Conservation (phyloP, 495 filamentous ascomycete genomes). For the Xylaria scruposa region DNA sequence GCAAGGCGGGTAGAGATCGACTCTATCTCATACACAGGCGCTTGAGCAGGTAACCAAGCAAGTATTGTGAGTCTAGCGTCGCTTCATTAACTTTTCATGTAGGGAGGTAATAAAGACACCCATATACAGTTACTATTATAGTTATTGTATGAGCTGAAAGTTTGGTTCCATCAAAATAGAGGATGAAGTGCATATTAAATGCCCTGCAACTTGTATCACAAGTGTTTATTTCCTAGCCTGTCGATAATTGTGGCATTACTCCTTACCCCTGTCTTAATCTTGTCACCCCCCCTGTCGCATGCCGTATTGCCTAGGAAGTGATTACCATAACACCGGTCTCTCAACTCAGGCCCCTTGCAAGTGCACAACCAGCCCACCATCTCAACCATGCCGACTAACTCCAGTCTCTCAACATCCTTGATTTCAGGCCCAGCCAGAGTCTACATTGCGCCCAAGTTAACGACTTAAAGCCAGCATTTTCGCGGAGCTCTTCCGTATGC, state of each 20-base stretch:
- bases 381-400: slow-evolving; percentile 11
- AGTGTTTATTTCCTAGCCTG: slow-evolving; percentile 14
- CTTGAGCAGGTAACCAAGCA: not conserved
- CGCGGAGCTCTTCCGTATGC: slow-evolving; percentile 19
- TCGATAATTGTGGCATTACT: slow-evolving; percentile 22
- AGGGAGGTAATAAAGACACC: not conserved
- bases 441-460: not conserved
- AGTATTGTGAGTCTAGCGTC: not conserved
- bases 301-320: slow-evolving; percentile 13
- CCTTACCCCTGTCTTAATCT: slow-evolving; percentile 22
- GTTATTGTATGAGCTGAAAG: slow-evolving; percentile 12
- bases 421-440: not conserved
- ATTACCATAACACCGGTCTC: slow-evolving; percentile 21
- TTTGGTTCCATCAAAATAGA: not conserved
- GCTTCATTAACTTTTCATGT: not conserved
- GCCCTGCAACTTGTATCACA: slow-evolving; percentile 17
- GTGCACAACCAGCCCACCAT: slow-evolving; percentile 14
- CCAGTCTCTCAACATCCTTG: not conserved
- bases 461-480: not conserved
- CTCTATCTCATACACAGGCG: not conserved
- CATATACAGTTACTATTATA: not conserved
- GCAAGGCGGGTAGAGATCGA: slow-evolving; percentile 1
- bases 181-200: slow-evolving; percentile 3
- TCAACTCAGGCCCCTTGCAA: slow-evolving; percentile 23
- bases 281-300: slow-evolving; percentile 11